Evolutionary conservation across 2,329 filamentous ascomycete species (phyloP).

Genomic region (Cucurbitaria berberidis): DNA sequence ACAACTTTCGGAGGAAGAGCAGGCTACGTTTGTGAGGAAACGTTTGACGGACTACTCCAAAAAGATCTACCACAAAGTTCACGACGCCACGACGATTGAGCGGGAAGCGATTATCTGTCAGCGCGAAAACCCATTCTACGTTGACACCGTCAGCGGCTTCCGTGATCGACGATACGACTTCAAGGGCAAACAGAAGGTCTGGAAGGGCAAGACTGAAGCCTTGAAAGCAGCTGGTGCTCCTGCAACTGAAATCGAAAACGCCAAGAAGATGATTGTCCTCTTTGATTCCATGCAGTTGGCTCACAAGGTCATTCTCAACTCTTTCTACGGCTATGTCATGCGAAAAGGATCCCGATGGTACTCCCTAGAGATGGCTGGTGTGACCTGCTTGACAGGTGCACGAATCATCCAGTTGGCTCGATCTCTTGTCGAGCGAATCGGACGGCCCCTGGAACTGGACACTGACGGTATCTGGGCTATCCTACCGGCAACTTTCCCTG

Average conservation of each 20-base stretch:
- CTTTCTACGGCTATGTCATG: slow-evolving; percentile 99
- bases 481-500: slow-evolving; percentile 91
- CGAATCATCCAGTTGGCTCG: slow-evolving; percentile 97
- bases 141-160: slow-evolving; percentile 94
- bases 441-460: slow-evolving; percentile 89
- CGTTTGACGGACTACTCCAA: slow-evolving; percentile 91
- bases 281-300: slow-evolving; percentile 96
- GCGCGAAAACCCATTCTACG: slow-evolving; percentile 97
- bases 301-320: slow-evolving; percentile 98
- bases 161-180: slow-evolving; percentile 97
- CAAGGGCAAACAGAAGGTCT: slow-evolving; percentile 96
- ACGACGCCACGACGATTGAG: slow-evolving; percentile 89
- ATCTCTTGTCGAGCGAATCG: slow-evolving; percentile 90
- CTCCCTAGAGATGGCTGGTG: slow-evolving; percentile 98
- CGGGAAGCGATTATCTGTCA: slow-evolving; percentile 98
- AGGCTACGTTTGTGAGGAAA: slow-evolving; percentile 80
- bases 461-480: slow-evolving; percentile 99
- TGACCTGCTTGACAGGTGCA: slow-evolving; percentile 94
- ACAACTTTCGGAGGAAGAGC: slow-evolving; percentile 81
- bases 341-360: slow-evolving; percentile 98
- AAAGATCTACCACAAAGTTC: slow-evolving; percentile 99
- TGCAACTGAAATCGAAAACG: slow-evolving; percentile 80
- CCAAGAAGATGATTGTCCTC: slow-evolving; percentile 97
- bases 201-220: slow-evolving; percentile 94
- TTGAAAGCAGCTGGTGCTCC: slow-evolving; percentile 83